Conservation (phyloP, 352 stramenopile species). For the Albugo candida region DNA sequence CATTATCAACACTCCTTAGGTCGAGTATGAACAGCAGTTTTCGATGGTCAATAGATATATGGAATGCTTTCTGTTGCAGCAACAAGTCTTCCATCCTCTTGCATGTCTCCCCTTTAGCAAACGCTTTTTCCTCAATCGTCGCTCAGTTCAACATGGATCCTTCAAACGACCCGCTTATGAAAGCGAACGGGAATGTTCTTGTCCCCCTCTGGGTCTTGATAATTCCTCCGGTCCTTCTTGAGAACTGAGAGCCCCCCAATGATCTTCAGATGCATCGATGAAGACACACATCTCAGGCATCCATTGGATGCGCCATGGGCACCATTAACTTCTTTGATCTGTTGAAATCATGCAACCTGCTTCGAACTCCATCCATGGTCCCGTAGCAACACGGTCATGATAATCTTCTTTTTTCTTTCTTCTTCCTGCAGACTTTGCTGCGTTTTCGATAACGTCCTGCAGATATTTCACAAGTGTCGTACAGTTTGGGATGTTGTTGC, state of each 20-base stretch:
- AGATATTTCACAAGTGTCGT: neutral
- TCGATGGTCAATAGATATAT: slow-evolving; percentile 10
- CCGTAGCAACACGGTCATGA: no score
- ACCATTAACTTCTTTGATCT: slow-evolving; percentile 2
- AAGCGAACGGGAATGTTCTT: slow-evolving; percentile 4
- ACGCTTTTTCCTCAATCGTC: no score
- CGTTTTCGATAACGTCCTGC: neutral
- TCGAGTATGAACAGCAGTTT: slow-evolving; percentile 13
- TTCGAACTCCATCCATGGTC: no score
- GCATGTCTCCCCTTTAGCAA: slow-evolving; percentile 8
- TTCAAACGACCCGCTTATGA: slow-evolving; percentile 9
- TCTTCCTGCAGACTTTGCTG: no score
- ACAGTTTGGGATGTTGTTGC: slow-evolving; percentile 4
- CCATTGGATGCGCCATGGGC: slow-evolving; percentile 1
- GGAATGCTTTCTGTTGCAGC: slow-evolving; percentile 5
- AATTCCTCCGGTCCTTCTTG: neutral
- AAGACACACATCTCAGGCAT: neutral
- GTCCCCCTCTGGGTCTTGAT: no score
- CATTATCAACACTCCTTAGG: neutral
- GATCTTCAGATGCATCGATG: slow-evolving; percentile 1
- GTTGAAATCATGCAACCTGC: neutral
- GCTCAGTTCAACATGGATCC: slow-evolving; percentile 2
- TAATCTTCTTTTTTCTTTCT: no score
- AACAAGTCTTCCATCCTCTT: slow-evolving; percentile 9
- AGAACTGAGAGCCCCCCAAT: neutral